Conservation (phyloP, 495 filamentous ascomycete genomes). For the Parmelia sp. region DNA sequence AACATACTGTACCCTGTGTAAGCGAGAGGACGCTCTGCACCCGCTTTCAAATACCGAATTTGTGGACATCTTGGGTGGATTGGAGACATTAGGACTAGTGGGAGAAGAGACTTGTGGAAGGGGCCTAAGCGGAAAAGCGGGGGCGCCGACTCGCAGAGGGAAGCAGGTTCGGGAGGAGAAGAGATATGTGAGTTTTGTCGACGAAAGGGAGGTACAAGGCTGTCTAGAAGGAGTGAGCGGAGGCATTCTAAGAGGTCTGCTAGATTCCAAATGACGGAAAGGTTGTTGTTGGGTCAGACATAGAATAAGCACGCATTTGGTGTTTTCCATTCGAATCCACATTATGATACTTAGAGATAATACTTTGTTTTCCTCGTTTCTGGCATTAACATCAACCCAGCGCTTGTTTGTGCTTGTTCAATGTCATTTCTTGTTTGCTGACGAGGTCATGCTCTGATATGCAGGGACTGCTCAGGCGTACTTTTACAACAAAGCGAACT, state of each 20-base stretch:
- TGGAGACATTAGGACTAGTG: conserved; percentile 78
- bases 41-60: conserved; percentile 86
- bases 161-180: conserved; percentile 53
- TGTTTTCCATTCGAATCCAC: background rate
- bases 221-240: conserved; percentile 65
- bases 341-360: background rate
- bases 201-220: conserved; percentile 65
- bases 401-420: background rate
- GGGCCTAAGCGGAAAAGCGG: conserved; percentile 48
- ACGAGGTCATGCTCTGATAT: conserved; percentile 8
- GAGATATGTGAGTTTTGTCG: conserved; percentile 67
- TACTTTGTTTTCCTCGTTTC: background rate
- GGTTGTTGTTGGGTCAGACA: background rate
- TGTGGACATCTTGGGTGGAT: conserved; percentile 79
- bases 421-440: background rate
- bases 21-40: conserved; percentile 73
- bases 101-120: conserved; percentile 69
- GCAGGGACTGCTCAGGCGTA: background rate
- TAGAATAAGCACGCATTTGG: background rate
- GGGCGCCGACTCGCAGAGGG: conserved; percentile 38
- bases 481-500: conserved; percentile 8
- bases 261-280: conserved; percentile 33
- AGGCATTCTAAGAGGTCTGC: conserved; percentile 42
- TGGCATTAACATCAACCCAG: background rate
- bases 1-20: conserved; percentile 73